Conservation (phyloP, 2,329 filamentous ascomycete genomes). For the Didymella glomerata region DNA sequence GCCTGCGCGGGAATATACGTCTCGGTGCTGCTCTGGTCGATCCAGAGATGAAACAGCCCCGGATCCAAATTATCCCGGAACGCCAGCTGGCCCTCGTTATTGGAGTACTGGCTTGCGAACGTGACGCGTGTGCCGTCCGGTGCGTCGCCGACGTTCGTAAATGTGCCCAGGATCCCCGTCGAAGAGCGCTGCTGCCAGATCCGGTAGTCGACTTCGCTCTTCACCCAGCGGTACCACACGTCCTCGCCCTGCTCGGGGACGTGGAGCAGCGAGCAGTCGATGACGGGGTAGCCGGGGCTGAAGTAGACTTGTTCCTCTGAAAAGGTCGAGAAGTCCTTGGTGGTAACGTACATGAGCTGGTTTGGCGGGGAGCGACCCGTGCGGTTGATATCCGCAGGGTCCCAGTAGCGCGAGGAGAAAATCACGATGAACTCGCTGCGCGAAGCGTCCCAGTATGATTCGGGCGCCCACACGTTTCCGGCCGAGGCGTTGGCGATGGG, state of each 20-base stretch:
- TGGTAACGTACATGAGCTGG: constrained; percentile 19
- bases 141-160: constrained; percentile 15
- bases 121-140: constrained; percentile 17
- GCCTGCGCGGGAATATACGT: constrained; percentile 19
- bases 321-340: constrained; percentile 15
- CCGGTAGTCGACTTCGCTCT: constrained; percentile 18
- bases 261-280: constrained; percentile 17
- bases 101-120: constrained; percentile 13
- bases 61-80: constrained; percentile 13
- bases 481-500: constrained; percentile 15
- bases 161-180: constrained; percentile 8
- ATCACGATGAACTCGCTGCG: constrained; percentile 15
- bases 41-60: constrained; percentile 16
- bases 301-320: constrained; percentile 18
- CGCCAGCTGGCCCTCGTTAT: constrained; percentile 17
- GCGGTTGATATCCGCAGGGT: constrained; percentile 12
- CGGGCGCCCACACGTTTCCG: constrained; percentile 18
- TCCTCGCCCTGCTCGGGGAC: constrained; percentile 15
- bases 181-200: constrained; percentile 20
- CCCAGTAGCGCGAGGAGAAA: constrained; percentile 19
- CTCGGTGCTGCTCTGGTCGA: constrained; percentile 18
- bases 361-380: constrained; percentile 11
- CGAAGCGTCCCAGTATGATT: constrained; percentile 15
- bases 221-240: constrained; percentile 21
- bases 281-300: constrained; percentile 17